Conservation (phyloP, 169 alveolate genomes). For the Theileria annulata region DNA sequence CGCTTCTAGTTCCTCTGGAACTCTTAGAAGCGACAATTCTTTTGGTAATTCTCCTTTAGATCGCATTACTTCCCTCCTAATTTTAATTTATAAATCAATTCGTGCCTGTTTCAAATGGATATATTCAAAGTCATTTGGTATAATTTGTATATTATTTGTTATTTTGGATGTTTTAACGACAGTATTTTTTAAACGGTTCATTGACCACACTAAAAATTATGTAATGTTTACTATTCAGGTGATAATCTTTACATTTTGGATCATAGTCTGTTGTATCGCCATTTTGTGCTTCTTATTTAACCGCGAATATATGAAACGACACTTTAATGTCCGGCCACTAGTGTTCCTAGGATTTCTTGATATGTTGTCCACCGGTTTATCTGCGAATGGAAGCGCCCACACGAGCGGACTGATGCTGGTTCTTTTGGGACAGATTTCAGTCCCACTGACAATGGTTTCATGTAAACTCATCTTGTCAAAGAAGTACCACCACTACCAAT, state of each 20-base stretch:
- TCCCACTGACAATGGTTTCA: slow-evolving; percentile 64
- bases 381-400: slow-evolving; percentile 56
- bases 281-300: slow-evolving; percentile 2
- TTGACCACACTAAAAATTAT: slow-evolving; percentile 64
- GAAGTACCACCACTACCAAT: slow-evolving; percentile 50
- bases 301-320: slow-evolving; percentile 52
- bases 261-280: slow-evolving; percentile 11
- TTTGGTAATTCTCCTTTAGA: not conserved
- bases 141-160: slow-evolving; percentile 39
- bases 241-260: slow-evolving; percentile 13
- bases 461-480: slow-evolving; percentile 42
- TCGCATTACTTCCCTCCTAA: not conserved
- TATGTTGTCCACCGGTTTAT: slow-evolving; percentile 31
- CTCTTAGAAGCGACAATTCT: not conserved
- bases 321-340: slow-evolving; percentile 39
- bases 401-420: slow-evolving; percentile 64
- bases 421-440: slow-evolving; percentile 50
- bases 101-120: slow-evolving; percentile 8
- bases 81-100: not conserved
- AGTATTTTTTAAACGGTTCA: slow-evolving; percentile 48
- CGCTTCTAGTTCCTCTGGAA: not conserved
- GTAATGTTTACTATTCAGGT: slow-evolving; percentile 49
- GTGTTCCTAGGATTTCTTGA: slow-evolving; percentile 37
- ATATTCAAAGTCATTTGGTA: not conserved
- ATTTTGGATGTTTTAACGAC: slow-evolving; percentile 60